A percentile compares a stretch with the other conserved stretches of the same genome.
phyloP scores from a whole-genome alignment of 441 rosid genomes.

The Arabidopsis lyrata region DNA sequence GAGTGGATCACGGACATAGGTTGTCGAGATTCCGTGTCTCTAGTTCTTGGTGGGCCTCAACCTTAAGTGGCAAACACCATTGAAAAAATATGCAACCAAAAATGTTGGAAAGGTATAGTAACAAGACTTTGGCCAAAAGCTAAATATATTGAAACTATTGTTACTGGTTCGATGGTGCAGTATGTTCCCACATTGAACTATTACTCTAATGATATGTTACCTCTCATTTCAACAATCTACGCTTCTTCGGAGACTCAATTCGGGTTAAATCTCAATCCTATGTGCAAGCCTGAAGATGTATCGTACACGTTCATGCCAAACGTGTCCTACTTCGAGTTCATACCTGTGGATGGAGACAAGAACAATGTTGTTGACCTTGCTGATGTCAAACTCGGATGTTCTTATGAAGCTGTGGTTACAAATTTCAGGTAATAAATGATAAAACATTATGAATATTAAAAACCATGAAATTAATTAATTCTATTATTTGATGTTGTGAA shows the following conservation, averaged over 20 bases:
- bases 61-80: slow-evolving; percentile 68
- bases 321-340: slow-evolving; percentile 4
- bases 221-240: slow-evolving; percentile 65
- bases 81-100: slow-evolving; percentile 55
- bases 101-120: slow-evolving; percentile 79
- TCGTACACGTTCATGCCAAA: slow-evolving; percentile 1
- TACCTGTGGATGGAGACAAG: not conserved
- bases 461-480: not conserved
- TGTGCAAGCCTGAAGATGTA: not conserved
- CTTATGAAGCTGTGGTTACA: not conserved
- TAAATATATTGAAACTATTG: slow-evolving; percentile 73
- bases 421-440: not conserved
- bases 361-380: not conserved
- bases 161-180: slow-evolving; percentile 73
- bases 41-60: slow-evolving; percentile 63
- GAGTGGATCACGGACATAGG: slow-evolving; percentile 63
- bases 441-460: not conserved
- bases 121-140: slow-evolving; percentile 85
- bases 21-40: slow-evolving; percentile 60
- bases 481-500: not conserved
- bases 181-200: slow-evolving; percentile 62
- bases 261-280: slow-evolving; percentile 51
- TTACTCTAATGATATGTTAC: slow-evolving; percentile 51
- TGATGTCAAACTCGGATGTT: slow-evolving; percentile 5
- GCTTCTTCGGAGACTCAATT: slow-evolving; percentile 63